These are phyloP conservation scores for Fusarium metavorans DNA, from an alignment of 2,329 filamentous ascomycete species.

Conservation along the genomic window DNA sequence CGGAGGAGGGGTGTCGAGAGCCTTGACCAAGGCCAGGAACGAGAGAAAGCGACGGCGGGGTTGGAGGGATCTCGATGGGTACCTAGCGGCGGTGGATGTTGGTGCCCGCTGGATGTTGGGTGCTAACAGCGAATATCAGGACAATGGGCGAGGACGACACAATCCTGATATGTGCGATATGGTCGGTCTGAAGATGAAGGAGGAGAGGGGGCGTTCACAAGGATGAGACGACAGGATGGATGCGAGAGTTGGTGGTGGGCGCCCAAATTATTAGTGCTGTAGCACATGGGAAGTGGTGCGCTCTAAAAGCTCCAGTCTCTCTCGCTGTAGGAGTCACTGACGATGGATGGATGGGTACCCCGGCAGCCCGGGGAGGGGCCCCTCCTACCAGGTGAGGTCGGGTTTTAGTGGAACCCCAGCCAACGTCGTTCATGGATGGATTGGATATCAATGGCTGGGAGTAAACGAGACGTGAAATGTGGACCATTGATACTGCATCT, in stretches of 20 bases:
- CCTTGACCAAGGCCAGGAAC: conserved; percentile 35
- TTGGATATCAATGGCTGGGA: not conserved
- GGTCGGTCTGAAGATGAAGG: not conserved
- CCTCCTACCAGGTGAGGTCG: not conserved
- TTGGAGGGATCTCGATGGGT: conserved; percentile 10
- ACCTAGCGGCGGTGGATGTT: conserved; percentile 8
- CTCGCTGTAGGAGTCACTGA: not conserved
- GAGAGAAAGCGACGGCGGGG: conserved; percentile 22
- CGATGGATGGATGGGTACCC: not conserved
- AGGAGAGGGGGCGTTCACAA: conserved; percentile 13
- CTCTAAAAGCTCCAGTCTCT: not conserved
- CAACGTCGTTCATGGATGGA: not conserved
- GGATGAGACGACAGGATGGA: conserved; percentile 21
- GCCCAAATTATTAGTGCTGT: conserved; percentile 4
- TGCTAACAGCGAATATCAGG: not conserved
- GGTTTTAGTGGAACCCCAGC: conserved; percentile 1
- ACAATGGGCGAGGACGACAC: not conserved
- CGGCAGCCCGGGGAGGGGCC: not conserved
- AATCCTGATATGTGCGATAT: not conserved
- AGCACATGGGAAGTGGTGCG: conserved; percentile 1
- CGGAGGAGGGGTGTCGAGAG: conserved; percentile 13
- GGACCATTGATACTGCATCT: not conserved
- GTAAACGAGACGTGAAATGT: not conserved
- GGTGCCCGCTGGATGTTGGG: conserved; percentile 6
- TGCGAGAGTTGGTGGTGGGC: not conserved